Evolutionary conservation across 2,329 filamentous ascomycete genomes (phyloP).

Genomic region (Xylaria multiplex): DNA sequence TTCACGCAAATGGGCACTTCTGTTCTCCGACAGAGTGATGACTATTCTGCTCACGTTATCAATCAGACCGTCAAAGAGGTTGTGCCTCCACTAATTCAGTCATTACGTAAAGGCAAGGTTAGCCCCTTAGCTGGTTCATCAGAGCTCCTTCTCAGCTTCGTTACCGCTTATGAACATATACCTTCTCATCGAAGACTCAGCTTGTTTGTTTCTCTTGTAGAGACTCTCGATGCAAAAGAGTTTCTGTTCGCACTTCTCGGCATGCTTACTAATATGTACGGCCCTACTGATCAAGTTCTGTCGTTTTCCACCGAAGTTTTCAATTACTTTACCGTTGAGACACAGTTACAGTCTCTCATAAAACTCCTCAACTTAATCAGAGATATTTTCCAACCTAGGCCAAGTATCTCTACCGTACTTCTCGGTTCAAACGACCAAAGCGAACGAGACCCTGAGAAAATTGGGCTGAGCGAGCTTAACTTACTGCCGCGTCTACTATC

Average conservation of each 20-base stretch:
- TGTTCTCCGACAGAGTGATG: slow-evolving; percentile 89
- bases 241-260: slow-evolving; percentile 88
- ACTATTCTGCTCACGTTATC: slow-evolving; percentile 96
- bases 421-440: slow-evolving; percentile 66
- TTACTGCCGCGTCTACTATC: slow-evolving; percentile 68
- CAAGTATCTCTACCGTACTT: slow-evolving; percentile 75
- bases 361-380: slow-evolving; percentile 79
- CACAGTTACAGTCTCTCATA: slow-evolving; percentile 81
- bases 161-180: slow-evolving; percentile 95
- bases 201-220: slow-evolving; percentile 84
- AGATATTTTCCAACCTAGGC: slow-evolving; percentile 80
- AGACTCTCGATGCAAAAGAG: slow-evolving; percentile 85
- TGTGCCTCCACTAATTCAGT: slow-evolving; percentile 88
- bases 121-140: slow-evolving; percentile 82
- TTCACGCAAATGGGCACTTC: slow-evolving; percentile 98
- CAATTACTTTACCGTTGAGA: slow-evolving; percentile 74
- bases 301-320: slow-evolving; percentile 81
- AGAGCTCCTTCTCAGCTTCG: slow-evolving; percentile 93
- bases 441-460: slow-evolving; percentile 60
- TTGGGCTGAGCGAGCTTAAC: slow-evolving; percentile 64
- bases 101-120: slow-evolving; percentile 82
- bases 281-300: slow-evolving; percentile 76
- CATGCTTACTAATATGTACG: slow-evolving; percentile 91
- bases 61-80: slow-evolving; percentile 95
- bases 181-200: slow-evolving; percentile 84